Base-by-base conservation (phyloP, 805 yeast genomes). In the Brettanomyces sp. region DNA sequence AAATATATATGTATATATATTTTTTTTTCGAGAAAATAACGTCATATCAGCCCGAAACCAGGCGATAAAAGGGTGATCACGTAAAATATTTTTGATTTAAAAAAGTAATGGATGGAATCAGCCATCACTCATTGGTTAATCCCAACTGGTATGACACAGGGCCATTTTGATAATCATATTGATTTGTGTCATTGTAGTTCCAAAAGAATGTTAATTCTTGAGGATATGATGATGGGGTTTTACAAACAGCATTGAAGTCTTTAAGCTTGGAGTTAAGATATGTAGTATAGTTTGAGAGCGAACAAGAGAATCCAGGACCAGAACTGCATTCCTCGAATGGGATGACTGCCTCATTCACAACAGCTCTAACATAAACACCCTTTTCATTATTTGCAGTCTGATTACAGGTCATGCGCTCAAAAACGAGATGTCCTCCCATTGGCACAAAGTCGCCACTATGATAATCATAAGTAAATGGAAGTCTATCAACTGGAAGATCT, bases 291-390 rank as follows among this genome's bases (percentile, higher is more conserved):
- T 66, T 65, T 9, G 57, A 50, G 30, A 52, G 30, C 1, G 69
- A 59, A 57, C 80, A 72, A 25, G 76, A 64, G 57, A 67, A 75
- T 1, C 80, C 80, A 8, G 82, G 82, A 4, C 83, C 82, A 34
- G 47, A 47, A 25, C 49, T 49, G 58, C 81, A 76, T 35, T 57
- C 53, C 22, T 69, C 68, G 30, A 74, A 55, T 32, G 82, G 80
- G 41, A 73, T 61, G 23, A 77, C 80, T 1, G 78, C 79, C 49
- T 77, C 81, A 53, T 77, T 77, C 18, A 76, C 51, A 6, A 74
- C 59, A 35, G 66, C 63, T 57, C 82, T 70, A 5, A 75, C 74
- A 52, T 61, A 77, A 5, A 44, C 40, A 4, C 61, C 59, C 21
- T 49, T 44, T 3, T 12, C 3, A 4, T 28, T 37, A 28, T 22